Evolutionary conservation across 1,284 basidiomycete species (phyloP).

Genomic region (Spongiforma sp.): DNA sequence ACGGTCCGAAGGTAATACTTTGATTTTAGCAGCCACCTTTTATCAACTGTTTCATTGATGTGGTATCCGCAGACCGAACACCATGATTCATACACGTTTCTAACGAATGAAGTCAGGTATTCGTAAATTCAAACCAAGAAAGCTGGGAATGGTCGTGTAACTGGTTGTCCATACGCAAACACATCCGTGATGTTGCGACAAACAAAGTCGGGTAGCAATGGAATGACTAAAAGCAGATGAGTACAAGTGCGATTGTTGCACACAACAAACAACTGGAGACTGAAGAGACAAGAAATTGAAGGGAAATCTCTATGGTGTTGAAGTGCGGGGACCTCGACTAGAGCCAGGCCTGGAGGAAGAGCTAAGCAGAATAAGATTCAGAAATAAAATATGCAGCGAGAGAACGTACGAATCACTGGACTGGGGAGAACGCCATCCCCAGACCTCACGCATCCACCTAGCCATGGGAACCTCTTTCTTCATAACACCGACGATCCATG

Average conservation of each 20-base stretch:
- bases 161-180: conserved; percentile 26
- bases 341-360: conserved; percentile 46
- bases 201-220: conserved; percentile 18
- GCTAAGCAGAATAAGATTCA: conserved; percentile 10
- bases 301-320: conserved; percentile 29
- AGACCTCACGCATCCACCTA: conserved; percentile 89
- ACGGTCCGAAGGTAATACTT: too few species aligned
- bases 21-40: too few species aligned
- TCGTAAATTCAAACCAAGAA: conserved; percentile 1
- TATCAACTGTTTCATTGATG: background rate
- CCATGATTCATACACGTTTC: background rate
- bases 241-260: conserved; percentile 28
- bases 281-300: background rate
- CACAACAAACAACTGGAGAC: conserved; percentile 19
- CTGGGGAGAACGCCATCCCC: conserved; percentile 70
- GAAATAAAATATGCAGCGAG: background rate
- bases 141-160: too few species aligned
- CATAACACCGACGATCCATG: conserved; percentile 85
- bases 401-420: conserved; percentile 25
- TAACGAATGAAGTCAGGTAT: background rate
- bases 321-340: conserved; percentile 38
- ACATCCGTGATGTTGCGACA: conserved; percentile 19
- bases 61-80: background rate
- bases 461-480: conserved; percentile 88
- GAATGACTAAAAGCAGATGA: conserved; percentile 20